Conservation (phyloP, 495 filamentous ascomycete genomes). For the Friedmanniomyces endolithicus region DNA sequence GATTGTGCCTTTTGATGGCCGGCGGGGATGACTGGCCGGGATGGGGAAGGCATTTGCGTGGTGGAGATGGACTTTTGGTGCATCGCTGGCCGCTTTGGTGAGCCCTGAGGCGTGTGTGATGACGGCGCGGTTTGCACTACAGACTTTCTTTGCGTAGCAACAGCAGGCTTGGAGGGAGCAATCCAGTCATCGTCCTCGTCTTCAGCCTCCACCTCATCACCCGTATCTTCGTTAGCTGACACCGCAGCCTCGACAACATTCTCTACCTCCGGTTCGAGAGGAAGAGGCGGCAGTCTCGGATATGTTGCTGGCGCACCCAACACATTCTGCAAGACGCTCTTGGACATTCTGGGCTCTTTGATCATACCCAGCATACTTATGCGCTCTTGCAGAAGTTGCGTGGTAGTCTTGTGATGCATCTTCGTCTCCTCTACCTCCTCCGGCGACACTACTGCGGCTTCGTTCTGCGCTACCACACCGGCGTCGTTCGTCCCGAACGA, state of each 20-base stretch:
- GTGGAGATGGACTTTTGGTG: slow-evolving; percentile 29
- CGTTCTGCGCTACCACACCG: slow-evolving; percentile 36
- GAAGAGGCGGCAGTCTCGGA: slow-evolving; percentile 38
- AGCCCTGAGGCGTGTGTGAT: slow-evolving; percentile 6
- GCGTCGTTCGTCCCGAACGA: slow-evolving; percentile 40
- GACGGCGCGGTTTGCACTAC: background rate
- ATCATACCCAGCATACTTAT: slow-evolving; percentile 86
- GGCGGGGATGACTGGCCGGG: slow-evolving; percentile 28
- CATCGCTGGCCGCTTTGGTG: slow-evolving; percentile 10
- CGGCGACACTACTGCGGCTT: slow-evolving; percentile 41
- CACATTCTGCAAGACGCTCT: slow-evolving; percentile 48
- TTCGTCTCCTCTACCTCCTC: slow-evolving; percentile 42
- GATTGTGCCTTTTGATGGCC: slow-evolving; percentile 52
- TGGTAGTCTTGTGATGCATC: slow-evolving; percentile 75
- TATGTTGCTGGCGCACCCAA: slow-evolving; percentile 39
- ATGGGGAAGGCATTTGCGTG: slow-evolving; percentile 34
- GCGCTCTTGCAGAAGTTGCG: slow-evolving; percentile 78
- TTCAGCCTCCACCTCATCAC: slow-evolving; percentile 16
- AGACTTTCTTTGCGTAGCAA: slow-evolving; percentile 18
- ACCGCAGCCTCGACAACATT: background rate
- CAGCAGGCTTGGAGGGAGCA: slow-evolving; percentile 29
- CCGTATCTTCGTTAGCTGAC: background rate
- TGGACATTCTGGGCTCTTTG: slow-evolving; percentile 56
- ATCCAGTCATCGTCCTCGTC: slow-evolving; percentile 76
- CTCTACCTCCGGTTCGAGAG: slow-evolving; percentile 1